Conservation (phyloP, 371 early-diverging fungal species). For the Rhizopus stolonifer region DNA sequence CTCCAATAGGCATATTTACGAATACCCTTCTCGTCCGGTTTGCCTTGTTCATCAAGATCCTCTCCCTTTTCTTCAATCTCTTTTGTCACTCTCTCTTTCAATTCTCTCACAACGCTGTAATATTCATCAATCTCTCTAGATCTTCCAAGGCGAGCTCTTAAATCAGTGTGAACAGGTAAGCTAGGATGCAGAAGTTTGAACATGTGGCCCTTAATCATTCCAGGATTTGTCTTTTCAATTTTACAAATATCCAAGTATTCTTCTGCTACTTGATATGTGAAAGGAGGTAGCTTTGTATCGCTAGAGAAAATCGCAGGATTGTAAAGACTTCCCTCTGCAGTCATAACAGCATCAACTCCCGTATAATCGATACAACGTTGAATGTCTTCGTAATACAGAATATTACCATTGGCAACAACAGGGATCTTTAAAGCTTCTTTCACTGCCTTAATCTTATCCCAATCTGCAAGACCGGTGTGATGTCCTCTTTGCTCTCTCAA, state of each 20-base stretch:
- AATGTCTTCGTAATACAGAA: slow-evolving; percentile 89
- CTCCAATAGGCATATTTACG: slow-evolving; percentile 73
- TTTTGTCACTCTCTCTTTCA: slow-evolving; percentile 61
- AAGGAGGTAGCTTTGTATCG: slow-evolving; percentile 57
- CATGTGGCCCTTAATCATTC: slow-evolving; percentile 82
- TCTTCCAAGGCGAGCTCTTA: slow-evolving; percentile 71
- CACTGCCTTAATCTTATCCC: slow-evolving; percentile 93
- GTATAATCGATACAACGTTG: slow-evolving; percentile 86
- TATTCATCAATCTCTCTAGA: slow-evolving; percentile 66
- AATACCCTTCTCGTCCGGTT: slow-evolving; percentile 62
- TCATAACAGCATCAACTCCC: slow-evolving; percentile 96
- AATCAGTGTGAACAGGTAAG: slow-evolving; percentile 75
- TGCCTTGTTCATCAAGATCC: slow-evolving; percentile 29
- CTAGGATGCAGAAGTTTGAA: slow-evolving; percentile 93
- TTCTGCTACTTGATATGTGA: slow-evolving; percentile 76
- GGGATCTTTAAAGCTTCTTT: slow-evolving; percentile 87
- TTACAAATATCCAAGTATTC: slow-evolving; percentile 87
- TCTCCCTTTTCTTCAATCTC: slow-evolving; percentile 41
- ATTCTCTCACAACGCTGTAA: slow-evolving; percentile 46
- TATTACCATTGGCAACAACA: slow-evolving; percentile 98
- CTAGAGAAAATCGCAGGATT: slow-evolving; percentile 80
- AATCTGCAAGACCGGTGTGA: slow-evolving; percentile 96
- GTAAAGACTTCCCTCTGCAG: slow-evolving; percentile 89
- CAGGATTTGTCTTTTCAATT: slow-evolving; percentile 51
- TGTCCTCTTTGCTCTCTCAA: slow-evolving; percentile 97